These are phyloP conservation scores for Uronychia setigera DNA, from an alignment of 73 alveolate genomes.

Conservation along the genomic window DNA sequence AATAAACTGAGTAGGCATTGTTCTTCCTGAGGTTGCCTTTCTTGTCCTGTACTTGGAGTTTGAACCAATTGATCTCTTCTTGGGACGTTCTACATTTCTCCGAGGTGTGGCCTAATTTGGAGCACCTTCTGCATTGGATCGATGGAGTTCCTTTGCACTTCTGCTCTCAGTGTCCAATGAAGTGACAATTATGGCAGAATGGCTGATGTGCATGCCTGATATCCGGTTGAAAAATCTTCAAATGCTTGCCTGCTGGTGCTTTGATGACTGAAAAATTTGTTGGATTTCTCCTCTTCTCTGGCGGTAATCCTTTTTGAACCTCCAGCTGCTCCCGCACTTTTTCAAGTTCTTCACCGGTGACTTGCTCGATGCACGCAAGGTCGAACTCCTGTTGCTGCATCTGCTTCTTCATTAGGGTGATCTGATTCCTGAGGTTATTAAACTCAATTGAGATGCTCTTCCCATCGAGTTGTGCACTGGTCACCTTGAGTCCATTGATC, in stretches of 20 bases:
- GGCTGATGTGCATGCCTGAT: not conserved
- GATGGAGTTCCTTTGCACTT: not conserved
- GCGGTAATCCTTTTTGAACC: too few relatives aligned
- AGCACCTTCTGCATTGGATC: not conserved
- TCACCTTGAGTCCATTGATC: too few relatives aligned
- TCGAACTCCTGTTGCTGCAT: too few relatives aligned
- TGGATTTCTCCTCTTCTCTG: too few relatives aligned
- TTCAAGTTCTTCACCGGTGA: too few relatives aligned
- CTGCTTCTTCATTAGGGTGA: too few relatives aligned
- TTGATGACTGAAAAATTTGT: too few relatives aligned
- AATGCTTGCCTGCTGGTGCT: not conserved
- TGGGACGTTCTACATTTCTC: not conserved
- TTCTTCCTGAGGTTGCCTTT: not conserved
- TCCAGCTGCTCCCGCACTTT: too few relatives aligned
- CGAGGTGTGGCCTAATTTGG: not conserved
- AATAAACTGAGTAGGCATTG: not conserved
- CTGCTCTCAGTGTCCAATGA: not conserved
- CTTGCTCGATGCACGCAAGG: too few relatives aligned
- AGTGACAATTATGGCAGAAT: not conserved
- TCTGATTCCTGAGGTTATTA: too few relatives aligned
- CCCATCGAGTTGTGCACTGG: too few relatives aligned
- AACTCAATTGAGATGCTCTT: too few relatives aligned
- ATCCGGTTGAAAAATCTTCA: not conserved
- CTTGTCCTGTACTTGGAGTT: not conserved
- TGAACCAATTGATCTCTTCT: not conserved